Conservation (phyloP, 2,329 filamentous ascomycete genomes). For the Colletotrichum agaves region DNA sequence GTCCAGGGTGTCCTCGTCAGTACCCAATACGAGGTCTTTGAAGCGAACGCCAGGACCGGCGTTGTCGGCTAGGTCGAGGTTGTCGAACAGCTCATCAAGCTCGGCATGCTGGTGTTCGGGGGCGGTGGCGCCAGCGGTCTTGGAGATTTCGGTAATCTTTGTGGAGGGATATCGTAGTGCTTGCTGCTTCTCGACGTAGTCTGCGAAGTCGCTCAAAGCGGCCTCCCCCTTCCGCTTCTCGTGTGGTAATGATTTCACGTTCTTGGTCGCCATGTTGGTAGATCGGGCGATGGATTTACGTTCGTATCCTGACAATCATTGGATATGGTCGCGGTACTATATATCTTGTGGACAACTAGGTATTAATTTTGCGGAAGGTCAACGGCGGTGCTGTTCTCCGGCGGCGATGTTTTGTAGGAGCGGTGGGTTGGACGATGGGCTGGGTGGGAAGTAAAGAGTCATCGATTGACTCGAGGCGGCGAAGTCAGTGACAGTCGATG, state of each 20-base stretch:
- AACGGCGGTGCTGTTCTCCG: too few relatives aligned
- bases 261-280: conserved; percentile 63
- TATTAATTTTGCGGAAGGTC: too few relatives aligned
- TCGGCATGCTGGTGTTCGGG: conserved; percentile 78
- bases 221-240: conserved; percentile 90
- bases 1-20: conserved; percentile 68
- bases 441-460: conserved; percentile 23
- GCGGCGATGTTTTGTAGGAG: too few relatives aligned
- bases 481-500: conserved; percentile 33
- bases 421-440: conserved; percentile 5
- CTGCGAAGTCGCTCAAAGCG: conserved; percentile 94
- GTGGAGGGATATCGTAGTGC: conserved; percentile 70
- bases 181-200: conserved; percentile 97
- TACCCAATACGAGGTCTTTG: conserved; percentile 78
- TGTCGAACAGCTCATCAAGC: conserved; percentile 91
- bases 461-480: conserved; percentile 36
- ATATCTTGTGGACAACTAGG: too few relatives aligned
- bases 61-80: conserved; percentile 82
- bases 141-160: conserved; percentile 43
- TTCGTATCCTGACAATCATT: conserved; percentile 47
- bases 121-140: conserved; percentile 43
- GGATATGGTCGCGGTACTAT: conserved; percentile 6
- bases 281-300: conserved; percentile 33
- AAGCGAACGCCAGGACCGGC: conserved; percentile 69
- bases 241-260: conserved; percentile 72